Base-by-base conservation (phyloP, 2,329 filamentous ascomycete genomes). In the Onygenales sp. region DNA sequence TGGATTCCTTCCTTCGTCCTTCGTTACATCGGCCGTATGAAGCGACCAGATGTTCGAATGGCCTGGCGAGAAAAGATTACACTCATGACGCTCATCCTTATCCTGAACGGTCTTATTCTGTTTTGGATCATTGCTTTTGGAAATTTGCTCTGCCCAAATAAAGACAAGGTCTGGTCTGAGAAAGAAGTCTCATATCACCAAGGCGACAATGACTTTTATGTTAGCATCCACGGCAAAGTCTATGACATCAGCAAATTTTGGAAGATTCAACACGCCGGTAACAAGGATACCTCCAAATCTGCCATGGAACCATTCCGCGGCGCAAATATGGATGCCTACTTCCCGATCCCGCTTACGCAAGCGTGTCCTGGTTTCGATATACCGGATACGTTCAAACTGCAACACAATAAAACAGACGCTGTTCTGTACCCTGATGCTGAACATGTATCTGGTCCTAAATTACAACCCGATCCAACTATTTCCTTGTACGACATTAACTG, bases 21-120 rank as follows among this genome's bases (percentile, higher is more conserved):
- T 13, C 80, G 81, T n/a, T 85, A 78, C 55, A 65, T 97, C 54
- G 93, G 93, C 34, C 87, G 92, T 21, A 98, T 98, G 93, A 94
- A 95, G 73, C 85, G 93, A 52, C 93, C 91, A 1, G 93, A 98
- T 71, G 89, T 98, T 7, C 87, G 93, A 31, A 87, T 96, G 82
- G 93, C 93, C 0, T 98, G 93, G 93, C 82, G 93, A 70, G 93
- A 98, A 65, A 98, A 98, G 71, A 50, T 98, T 9, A 86, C 93
- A 0, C 75, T 98, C 9, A 83, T 91, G 46, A 75, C 87, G 54
- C 63, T 95, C 51, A 97, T 98, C 61, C 67, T 87, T 33, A 62
- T 98, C 10, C 71, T 95, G 60, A 98, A 98, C 70, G 89, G 67
- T 40, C 65, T 81, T 32, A 81, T 98, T 56, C 77, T 96, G 54